Conservation (phyloP, 495 filamentous ascomycete species). For the Penicillium mononematosum region DNA sequence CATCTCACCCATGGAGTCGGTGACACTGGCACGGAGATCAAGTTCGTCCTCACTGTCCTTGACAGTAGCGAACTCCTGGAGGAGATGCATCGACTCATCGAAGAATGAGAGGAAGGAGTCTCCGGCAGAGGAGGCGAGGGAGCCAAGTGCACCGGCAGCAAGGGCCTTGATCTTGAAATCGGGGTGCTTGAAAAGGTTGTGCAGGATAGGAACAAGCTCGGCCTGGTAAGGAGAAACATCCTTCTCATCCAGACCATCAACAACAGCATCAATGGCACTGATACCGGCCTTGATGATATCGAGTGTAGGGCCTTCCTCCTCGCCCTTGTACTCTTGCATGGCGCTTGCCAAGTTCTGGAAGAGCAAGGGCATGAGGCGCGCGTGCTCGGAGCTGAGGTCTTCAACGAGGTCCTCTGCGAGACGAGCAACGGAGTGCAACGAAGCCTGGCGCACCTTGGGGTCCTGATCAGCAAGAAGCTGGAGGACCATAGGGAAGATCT, state of each 20-base stretch:
- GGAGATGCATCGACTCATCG: slow-evolving; percentile 76
- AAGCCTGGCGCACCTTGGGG: slow-evolving; percentile 77
- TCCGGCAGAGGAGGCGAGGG: slow-evolving; percentile 79
- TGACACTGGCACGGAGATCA: slow-evolving; percentile 81
- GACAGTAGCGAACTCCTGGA: slow-evolving; percentile 77
- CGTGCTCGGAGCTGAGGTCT: slow-evolving; percentile 80
- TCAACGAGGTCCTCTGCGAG: slow-evolving; percentile 91
- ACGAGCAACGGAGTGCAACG: slow-evolving; percentile 80
- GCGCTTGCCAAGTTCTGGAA: slow-evolving; percentile 86
- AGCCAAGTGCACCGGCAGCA: slow-evolving; percentile 84
- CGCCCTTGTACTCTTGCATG: slow-evolving; percentile 62
- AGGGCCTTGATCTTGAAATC: slow-evolving; percentile 88
- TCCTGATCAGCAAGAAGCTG: slow-evolving; percentile 81
- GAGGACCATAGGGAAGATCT: slow-evolving; percentile 82
- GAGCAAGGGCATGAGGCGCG: slow-evolving; percentile 74
- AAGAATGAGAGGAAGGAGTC: slow-evolving; percentile 88
- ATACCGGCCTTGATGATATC: slow-evolving; percentile 87
- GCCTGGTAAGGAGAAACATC: slow-evolving; percentile 77
- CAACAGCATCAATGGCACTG: slow-evolving; percentile 85
- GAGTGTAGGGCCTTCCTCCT: slow-evolving; percentile 58
- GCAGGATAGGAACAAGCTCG: slow-evolving; percentile 79
- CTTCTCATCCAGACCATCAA: slow-evolving; percentile 83
- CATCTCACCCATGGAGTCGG: slow-evolving; percentile 90
- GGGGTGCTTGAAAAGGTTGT: slow-evolving; percentile 72
- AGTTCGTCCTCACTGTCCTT: slow-evolving; percentile 91